Base-by-base conservation (phyloP, 164 flowering plant genomes). In the Berberis thunbergii region DNA sequence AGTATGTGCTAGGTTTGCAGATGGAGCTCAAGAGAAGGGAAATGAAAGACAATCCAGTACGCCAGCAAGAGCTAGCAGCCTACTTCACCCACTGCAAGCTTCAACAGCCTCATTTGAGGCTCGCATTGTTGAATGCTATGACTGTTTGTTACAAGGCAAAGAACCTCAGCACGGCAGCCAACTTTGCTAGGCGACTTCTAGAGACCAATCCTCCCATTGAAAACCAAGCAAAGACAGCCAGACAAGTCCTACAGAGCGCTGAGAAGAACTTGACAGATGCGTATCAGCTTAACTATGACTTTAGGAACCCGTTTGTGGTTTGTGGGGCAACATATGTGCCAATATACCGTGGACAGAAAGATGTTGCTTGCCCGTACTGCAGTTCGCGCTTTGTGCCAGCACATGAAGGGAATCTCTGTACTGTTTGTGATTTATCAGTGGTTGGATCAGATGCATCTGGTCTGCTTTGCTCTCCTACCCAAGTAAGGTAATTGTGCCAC, bases 391-490 rank as follows among this genome's bases (percentile, higher is more conserved):
- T 81, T 69, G 79, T 81, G 41, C 83, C 83, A 52, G 8, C 54
- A 45, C 79, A 64, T 45, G 79, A 75, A 45, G 81, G 79, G 50
- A 68, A 77, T 64, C 43, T 81, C n/a, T 81, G 85, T 68, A 40
- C 68, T 40, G 81, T 81, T 45, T 81, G 85, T 64, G 79, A 79
- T 50, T 79, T 81, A 58, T 66, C 85, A 1, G 77, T 68, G 40
- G 69, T 81, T 44, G 81, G 85, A n/a, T 60, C 79, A 1, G 85
- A 81, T 73, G 83, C 83, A 7, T 81, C 83, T 12, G 82, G 84
- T 60, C 62, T 81, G 59, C 73, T 81, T 7, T 81, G 83, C 44
- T 81, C 78, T 26, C 74, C 78, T 64, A 60, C 85, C 3, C 85
- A 79, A 66, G 54, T 69, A 49, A 74, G 79, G 69, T 80, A 67